Base-by-base conservation (phyloP, 2,329 filamentous ascomycete species). In the Epichloe coenophiala region DNA sequence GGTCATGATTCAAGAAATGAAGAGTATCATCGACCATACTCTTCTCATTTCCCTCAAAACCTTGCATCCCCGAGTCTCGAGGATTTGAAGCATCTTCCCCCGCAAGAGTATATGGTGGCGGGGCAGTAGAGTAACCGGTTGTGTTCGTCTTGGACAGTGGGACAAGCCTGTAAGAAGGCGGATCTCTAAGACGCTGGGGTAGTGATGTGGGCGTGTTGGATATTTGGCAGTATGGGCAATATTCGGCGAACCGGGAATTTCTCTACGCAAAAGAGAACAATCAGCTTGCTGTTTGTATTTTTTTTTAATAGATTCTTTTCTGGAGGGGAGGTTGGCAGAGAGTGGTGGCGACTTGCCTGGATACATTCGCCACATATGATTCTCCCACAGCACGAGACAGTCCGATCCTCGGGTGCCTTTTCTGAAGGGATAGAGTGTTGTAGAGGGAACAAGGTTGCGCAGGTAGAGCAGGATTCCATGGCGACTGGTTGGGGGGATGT, bases 171-270 rank as follows among this genome's bases (percentile, higher is more conserved):
- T 88, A 88, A 11, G 77, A 72, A 1, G 84, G 84, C n/a, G 84
- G 83, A 53, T 84, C 78, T 60, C 74, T 77, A 23, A 88, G 72
- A 11, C 83, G 80, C 65, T 81, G 80, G 1, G 80, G 72, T 3
- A 81, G 65, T 7, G 66, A 60, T 19, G 78, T 78, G 3, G 81
- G 78, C 4, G 66, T 69, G 43, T 71, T 75, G 5, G 82, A 81
- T 57, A 88, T 77, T 65, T 91, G 87, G 63, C 87, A 93, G 65
- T 85, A 91, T 0, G 86, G 86, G 61, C 80, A 80, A 63, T 80
- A 80, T 36, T 72, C 69, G 49, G 76, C 75, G 65, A 88, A 89
- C 40, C 85, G 80, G 33, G 73, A 69, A 62, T 88, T 88, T 45
- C 76, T 68, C 77, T 56, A 33, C 21, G 31, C n/a, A 40, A 5